phyloP scores from a whole-genome alignment of 805 yeast genomes.

The Myxozyma sirexii region DNA sequence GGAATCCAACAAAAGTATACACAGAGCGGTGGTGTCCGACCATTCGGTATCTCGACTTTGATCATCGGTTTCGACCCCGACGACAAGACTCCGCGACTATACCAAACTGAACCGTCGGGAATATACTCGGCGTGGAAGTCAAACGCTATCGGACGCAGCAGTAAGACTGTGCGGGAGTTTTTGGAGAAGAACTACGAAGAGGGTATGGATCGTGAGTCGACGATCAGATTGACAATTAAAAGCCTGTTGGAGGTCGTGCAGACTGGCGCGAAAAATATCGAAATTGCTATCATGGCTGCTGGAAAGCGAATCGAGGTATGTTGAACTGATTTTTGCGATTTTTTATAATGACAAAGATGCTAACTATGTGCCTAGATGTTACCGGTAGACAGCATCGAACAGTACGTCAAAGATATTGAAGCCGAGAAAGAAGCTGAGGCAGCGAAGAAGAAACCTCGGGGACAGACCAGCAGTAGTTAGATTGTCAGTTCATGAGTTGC shows the following conservation, averaged over 20 bases:
- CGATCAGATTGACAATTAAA: constrained; percentile 80
- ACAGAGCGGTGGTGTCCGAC: constrained; percentile 97
- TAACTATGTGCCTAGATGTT: constrained; percentile 44
- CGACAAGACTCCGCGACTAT: constrained; percentile 77
- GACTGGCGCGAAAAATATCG: constrained; percentile 96
- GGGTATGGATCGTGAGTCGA: constrained; percentile 64
- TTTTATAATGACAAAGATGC: neutral
- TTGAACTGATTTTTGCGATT: neutral
- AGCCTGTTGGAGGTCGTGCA: constrained; percentile 94
- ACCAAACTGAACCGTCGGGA: constrained; percentile 97
- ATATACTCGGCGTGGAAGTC: constrained; percentile 98
- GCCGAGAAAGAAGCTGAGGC: constrained; percentile 84
- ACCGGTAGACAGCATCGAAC: constrained; percentile 70
- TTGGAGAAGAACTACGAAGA: constrained; percentile 81
- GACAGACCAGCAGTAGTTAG: constrained; percentile 14
- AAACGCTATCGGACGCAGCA: constrained; percentile 91
- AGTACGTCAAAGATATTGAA: constrained; percentile 79
- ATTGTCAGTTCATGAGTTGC: too few relatives aligned
- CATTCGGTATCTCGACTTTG: constrained; percentile 93
- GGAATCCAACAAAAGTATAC: constrained; percentile 97
- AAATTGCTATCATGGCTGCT: constrained; percentile 83
- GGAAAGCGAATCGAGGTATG: constrained; percentile 55
- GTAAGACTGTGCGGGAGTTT: constrained; percentile 93
- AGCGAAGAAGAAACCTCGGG: constrained; percentile 59
- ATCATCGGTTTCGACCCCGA: constrained; percentile 94